Percentiles rank a stretch among this genome's conserved stretches.
These are phyloP conservation scores for Rhamnella rubrinervis DNA, from an alignment of 331 rosid species.

Conservation along the genomic window DNA sequence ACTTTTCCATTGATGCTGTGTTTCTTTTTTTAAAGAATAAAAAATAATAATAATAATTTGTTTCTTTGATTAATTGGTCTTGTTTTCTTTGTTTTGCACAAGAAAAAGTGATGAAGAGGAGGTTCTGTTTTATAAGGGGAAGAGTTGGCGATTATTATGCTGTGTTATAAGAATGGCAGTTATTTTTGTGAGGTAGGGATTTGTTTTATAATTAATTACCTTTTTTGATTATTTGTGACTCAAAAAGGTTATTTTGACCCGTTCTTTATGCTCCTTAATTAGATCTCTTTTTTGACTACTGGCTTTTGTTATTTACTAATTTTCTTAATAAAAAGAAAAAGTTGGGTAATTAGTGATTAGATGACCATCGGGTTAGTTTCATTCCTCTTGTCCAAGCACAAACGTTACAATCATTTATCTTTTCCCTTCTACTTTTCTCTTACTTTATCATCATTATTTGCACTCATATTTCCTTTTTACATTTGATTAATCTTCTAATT, in stretches of 20 bases:
- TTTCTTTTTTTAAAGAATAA: background rate
- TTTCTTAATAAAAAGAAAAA: background rate
- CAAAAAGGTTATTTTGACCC: slow-evolving; percentile 31
- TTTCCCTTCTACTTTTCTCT: too few relatives aligned
- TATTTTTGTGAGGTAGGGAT: slow-evolving; percentile 33
- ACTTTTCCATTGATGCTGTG: slow-evolving; percentile 50
- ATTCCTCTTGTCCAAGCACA: too few relatives aligned
- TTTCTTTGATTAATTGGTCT: background rate
- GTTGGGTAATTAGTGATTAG: background rate
- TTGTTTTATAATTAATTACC: background rate
- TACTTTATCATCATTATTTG: background rate
- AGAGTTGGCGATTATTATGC: background rate
- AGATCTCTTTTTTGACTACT: background rate
- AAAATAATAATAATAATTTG: too few relatives aligned
- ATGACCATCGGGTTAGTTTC: too few relatives aligned
- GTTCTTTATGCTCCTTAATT: slow-evolving; percentile 27
- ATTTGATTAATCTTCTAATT: too few relatives aligned
- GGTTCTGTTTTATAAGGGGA: slow-evolving; percentile 20
- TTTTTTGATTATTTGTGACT: slow-evolving; percentile 29
- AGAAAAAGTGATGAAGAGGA: slow-evolving; percentile 1
- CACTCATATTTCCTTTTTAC: too few relatives aligned
- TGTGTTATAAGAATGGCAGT: slow-evolving; percentile 9
- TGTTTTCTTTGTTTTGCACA: slow-evolving; percentile 7
- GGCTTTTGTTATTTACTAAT: background rate
- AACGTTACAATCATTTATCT: too few relatives aligned